phyloP scores from a whole-genome alignment of 2,329 filamentous ascomycete species.

The Akanthomyces dipterigenus region DNA sequence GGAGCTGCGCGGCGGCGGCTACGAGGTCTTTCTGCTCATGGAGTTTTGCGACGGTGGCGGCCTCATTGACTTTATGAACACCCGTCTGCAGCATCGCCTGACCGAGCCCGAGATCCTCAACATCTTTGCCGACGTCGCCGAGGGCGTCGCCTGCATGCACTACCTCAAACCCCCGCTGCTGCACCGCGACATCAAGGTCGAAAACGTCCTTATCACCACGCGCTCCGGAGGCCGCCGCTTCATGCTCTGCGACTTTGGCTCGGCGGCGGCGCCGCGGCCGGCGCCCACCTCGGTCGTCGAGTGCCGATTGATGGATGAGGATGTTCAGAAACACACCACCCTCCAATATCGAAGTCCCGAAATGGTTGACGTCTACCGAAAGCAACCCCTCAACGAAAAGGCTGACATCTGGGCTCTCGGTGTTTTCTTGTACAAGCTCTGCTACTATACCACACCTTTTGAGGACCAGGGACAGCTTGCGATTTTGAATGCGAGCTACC shows the following conservation, averaged over 20 bases:
- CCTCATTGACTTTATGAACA: constrained; percentile 99
- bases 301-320: constrained; percentile 89
- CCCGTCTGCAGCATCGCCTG: constrained; percentile 86
- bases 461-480: constrained; percentile 97
- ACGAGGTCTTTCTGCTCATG: constrained; percentile 98
- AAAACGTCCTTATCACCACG: constrained; percentile 86
- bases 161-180: constrained; percentile 91
- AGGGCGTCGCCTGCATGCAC: constrained; percentile 98
- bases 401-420: constrained; percentile 97
- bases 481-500: constrained; percentile 92
- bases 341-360: constrained; percentile 96
- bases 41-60: constrained; percentile 93
- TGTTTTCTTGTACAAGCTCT: constrained; percentile 93
- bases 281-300: constrained; percentile 83
- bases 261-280: constrained; percentile 73
- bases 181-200: constrained; percentile 93
- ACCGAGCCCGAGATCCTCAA: constrained; percentile 96
- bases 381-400: constrained; percentile 96
- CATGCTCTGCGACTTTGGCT: constrained; percentile 98
- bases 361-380: constrained; percentile 97
- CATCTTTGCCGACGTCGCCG: constrained; percentile 93
- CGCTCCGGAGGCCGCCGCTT: constrained; percentile 64
- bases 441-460: constrained; percentile 98
- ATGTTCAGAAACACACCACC: constrained; percentile 94
- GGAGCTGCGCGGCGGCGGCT: constrained; percentile 84